A percentile compares a stretch with the other conserved stretches of the same genome.
Evolutionary conservation across 2,329 filamentous ascomycete genomes (phyloP).

Genomic region (Aspergillus sclerotialis): DNA sequence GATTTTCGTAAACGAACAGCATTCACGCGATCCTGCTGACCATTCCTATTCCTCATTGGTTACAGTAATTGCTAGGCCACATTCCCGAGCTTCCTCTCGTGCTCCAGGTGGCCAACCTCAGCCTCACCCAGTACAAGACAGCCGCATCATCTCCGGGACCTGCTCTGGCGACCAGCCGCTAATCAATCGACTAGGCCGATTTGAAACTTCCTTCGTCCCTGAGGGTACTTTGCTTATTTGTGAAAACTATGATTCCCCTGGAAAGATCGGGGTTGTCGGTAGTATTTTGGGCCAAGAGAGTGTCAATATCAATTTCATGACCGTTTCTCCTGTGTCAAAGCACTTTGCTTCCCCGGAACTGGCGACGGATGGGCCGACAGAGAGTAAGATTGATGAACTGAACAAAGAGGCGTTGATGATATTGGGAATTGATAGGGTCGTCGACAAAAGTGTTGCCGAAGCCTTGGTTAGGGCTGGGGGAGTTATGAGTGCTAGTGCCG

Average conservation of each 20-base stretch:
- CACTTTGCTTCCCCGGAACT: slow-evolving; percentile 11
- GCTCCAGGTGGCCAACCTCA: slow-evolving; percentile 23
- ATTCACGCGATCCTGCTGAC: slow-evolving; percentile 53
- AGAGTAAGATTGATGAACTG: slow-evolving; percentile 14
- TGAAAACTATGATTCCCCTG: slow-evolving; percentile 73
- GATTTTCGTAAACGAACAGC: slow-evolving; percentile 69
- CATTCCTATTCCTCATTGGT: slow-evolving; percentile 64
- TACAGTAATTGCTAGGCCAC: slow-evolving; percentile 53
- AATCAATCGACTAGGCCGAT: slow-evolving; percentile 67
- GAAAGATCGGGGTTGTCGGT: slow-evolving; percentile 76
- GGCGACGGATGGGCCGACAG: slow-evolving; percentile 3
- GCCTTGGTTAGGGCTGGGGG: slow-evolving; percentile 45
- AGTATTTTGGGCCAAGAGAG: slow-evolving; percentile 60
- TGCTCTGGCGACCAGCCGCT: slow-evolving; percentile 39
- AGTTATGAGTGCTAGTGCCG: slow-evolving; percentile 47
- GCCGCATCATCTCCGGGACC: slow-evolving; percentile 46
- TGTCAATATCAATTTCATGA: slow-evolving; percentile 78
- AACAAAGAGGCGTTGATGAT: slow-evolving; percentile 74
- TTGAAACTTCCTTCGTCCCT: slow-evolving; percentile 66
- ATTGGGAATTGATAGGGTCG: slow-evolving; percentile 61
- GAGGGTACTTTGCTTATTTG: slow-evolving; percentile 69
- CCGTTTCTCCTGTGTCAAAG: slow-evolving; percentile 48
- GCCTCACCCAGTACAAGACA: slow-evolving; percentile 20
- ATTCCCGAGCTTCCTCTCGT: slow-evolving; percentile 26
- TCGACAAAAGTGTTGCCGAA: slow-evolving; percentile 50